phyloP scores from a whole-genome alignment of 2,329 filamentous ascomycete genomes.

The Exophiala alcalophila region DNA sequence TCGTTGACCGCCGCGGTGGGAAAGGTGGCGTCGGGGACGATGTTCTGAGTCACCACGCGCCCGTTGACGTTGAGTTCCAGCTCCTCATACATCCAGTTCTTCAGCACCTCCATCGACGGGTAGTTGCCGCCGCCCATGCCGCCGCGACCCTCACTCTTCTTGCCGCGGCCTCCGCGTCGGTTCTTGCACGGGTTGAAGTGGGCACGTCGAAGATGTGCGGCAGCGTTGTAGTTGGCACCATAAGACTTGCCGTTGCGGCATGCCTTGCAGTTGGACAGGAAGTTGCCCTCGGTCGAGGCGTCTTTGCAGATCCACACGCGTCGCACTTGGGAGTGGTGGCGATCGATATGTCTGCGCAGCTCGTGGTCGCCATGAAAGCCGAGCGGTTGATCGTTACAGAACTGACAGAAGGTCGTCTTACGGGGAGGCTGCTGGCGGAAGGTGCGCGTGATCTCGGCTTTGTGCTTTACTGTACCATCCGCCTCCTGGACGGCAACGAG shows the following conservation, averaged over 20 bases:
- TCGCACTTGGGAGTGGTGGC: conserved; percentile 61
- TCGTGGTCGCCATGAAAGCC: conserved; percentile 88
- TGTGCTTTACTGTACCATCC: conserved; percentile 55
- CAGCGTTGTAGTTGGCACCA: conserved; percentile 90
- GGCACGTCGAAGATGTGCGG: conserved; percentile 79
- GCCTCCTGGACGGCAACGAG: conserved; percentile 52
- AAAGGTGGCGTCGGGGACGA: conserved; percentile 23
- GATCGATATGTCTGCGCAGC: conserved; percentile 64
- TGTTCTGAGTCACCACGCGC: conserved; percentile 22
- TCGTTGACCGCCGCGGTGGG: conserved; percentile 19
- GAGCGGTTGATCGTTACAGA: conserved; percentile 69
- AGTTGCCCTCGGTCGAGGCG: conserved; percentile 56
- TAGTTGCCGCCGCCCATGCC: conserved; percentile 62
- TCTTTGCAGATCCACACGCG: conserved; percentile 65
- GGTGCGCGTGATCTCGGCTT: conserved; percentile 54
- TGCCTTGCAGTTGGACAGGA: conserved; percentile 78
- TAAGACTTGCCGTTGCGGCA: conserved; percentile 77
- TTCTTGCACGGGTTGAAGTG: conserved; percentile 74
- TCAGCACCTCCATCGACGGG: conserved; percentile 59
- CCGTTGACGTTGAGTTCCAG: conserved; percentile 42
- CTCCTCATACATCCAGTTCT: conserved; percentile 60
- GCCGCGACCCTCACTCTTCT: conserved; percentile 58
- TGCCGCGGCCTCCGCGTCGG: conserved; percentile 53
- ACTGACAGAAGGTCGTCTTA: conserved; percentile 56
- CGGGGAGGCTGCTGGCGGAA: conserved; percentile 64